phyloP scores from a whole-genome alignment of 108 stramenopile species.

The Nitzschia inconspicua region DNA sequence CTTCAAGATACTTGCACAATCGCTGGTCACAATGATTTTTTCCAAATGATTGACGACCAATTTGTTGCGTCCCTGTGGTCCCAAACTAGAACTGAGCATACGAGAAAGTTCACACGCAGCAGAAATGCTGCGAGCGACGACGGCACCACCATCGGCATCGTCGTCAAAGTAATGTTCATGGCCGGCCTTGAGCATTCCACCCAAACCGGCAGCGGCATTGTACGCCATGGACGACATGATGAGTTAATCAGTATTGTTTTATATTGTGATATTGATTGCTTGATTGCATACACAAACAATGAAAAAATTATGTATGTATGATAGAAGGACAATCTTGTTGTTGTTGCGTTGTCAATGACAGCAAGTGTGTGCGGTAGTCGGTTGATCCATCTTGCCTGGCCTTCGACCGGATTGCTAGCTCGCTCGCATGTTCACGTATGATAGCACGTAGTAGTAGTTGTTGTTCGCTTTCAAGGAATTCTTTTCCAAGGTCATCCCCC shows the following conservation, averaged over 20 bases:
- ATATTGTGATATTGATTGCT: background rate
- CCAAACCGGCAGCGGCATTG: constrained; percentile 82
- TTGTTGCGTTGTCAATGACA: no score
- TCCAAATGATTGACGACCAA: constrained; percentile 98
- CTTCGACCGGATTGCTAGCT: no score
- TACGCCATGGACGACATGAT: constrained; percentile 74
- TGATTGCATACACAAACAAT: no score
- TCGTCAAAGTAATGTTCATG: constrained; percentile 65
- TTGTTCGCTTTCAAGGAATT: no score
- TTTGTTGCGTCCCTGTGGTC: constrained; percentile 98
- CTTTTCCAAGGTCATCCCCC: no score
- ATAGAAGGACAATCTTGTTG: no score
- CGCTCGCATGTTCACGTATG: no score
- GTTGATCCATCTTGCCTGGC: no score
- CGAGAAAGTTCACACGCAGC: constrained; percentile 92
- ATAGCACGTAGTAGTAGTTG: no score
- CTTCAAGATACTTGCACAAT: constrained; percentile 93
- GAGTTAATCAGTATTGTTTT: background rate
- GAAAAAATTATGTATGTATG: no score
- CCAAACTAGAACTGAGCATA: constrained; percentile 92
- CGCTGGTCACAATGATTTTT: constrained; percentile 96
- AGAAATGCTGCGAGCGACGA: constrained; percentile 87
- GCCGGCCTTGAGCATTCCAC: constrained; percentile 87
- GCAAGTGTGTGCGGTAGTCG: no score
- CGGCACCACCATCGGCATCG: constrained; percentile 45